Conservation (phyloP, 2,329 filamentous ascomycete species). For the Cytospora leucostoma region DNA sequence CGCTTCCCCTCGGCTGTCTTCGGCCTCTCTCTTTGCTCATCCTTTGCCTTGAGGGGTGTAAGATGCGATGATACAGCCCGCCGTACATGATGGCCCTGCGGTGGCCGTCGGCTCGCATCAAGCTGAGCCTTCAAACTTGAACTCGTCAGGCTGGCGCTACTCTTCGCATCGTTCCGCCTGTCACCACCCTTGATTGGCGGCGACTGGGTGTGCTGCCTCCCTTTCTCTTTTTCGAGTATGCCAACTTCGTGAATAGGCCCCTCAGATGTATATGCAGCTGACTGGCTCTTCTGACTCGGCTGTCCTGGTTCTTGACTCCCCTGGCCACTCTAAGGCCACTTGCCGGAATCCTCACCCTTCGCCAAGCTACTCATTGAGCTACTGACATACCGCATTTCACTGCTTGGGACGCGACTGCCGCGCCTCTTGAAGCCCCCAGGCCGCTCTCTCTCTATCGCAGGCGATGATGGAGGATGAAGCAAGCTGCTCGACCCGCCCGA, state of each 20-base stretch:
- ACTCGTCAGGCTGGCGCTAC: constrained; percentile 2
- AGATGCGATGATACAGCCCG: constrained; percentile 8
- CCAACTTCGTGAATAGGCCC: not conserved
- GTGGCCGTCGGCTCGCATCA: constrained; percentile 19
- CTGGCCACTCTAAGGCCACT: constrained; percentile 26
- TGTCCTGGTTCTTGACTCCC: constrained; percentile 1
- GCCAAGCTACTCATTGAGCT: constrained; percentile 16
- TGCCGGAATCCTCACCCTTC: constrained; percentile 19
- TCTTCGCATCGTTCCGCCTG: not conserved
- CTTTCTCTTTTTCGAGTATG: not conserved
- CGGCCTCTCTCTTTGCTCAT: constrained; percentile 4
- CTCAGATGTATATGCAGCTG: not conserved
- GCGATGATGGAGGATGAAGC: constrained; percentile 20
- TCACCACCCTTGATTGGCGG: not conserved
- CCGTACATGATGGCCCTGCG: not conserved
- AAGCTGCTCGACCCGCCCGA: constrained; percentile 20
- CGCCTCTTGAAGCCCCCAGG: constrained; percentile 25
- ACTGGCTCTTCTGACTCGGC: not conserved
- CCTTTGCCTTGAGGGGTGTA: constrained; percentile 4
- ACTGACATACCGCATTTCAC: constrained; percentile 21
- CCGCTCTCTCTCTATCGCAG: constrained; percentile 23
- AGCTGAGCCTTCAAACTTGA: constrained; percentile 24
- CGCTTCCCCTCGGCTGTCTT: constrained; percentile 11
- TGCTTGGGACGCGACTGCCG: constrained; percentile 26
- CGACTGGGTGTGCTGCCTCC: not conserved